Evolutionary conservation across 139 green algal genomes (phyloP).

Genomic region (Yamagishiella unicocca): DNA sequence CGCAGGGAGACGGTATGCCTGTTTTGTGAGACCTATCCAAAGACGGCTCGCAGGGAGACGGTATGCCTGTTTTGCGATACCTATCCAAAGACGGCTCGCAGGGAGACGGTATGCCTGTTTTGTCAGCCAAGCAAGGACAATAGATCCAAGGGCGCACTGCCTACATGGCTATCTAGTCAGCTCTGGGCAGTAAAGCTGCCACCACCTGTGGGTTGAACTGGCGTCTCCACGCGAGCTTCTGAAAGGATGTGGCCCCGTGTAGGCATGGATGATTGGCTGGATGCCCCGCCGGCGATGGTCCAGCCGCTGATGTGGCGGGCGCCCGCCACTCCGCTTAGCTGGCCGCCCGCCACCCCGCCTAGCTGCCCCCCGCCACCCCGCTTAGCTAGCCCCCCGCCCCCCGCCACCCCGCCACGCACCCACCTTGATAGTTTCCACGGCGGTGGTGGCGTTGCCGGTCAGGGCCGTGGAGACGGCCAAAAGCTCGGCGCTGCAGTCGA

Average conservation of each 20-base stretch:
- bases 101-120: too few relatives aligned
- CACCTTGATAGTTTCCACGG: neutral
- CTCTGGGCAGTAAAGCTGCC: too few relatives aligned
- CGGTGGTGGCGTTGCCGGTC: conserved; percentile 2
- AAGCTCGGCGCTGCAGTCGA: neutral
- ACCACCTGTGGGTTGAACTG: neutral
- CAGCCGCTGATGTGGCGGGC: neutral
- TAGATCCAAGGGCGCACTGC: too few relatives aligned
- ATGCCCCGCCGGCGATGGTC: neutral
- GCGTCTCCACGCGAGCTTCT: neutral
- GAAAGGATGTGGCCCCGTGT: neutral
- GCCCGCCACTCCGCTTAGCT: neutral
- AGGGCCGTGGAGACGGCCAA: neutral
- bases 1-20: too few relatives aligned
- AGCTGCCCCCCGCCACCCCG: neutral
- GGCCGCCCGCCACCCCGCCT: neutral
- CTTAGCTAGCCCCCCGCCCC: neutral
- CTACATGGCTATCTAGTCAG: too few relatives aligned
- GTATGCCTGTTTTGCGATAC: too few relatives aligned
- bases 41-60: too few relatives aligned
- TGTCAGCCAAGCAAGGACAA: too few relatives aligned
- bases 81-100: too few relatives aligned
- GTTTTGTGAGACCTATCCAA: too few relatives aligned
- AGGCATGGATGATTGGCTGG: neutral
- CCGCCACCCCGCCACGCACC: neutral